Evolutionary conservation across 1,139 yeast species (phyloP).

Genomic region (Wickerhamiella infanticola): DNA sequence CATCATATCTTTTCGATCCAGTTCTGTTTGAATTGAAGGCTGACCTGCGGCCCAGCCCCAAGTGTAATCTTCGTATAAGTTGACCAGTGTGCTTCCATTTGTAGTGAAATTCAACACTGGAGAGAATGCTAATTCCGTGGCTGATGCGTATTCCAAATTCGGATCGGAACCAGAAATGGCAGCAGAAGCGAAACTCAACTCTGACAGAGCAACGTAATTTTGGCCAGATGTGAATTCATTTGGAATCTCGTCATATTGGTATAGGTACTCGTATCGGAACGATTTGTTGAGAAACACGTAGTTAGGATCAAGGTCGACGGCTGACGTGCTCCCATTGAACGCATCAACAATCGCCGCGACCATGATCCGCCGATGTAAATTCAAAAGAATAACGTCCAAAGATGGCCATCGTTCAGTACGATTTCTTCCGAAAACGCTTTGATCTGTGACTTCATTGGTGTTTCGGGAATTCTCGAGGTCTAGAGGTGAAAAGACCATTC

Average conservation of each 20-base stretch:
- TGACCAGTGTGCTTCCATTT: slow-evolving; percentile 2
- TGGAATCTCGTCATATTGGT: neutral
- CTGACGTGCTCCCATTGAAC: neutral
- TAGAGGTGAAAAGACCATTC: slow-evolving; percentile 9
- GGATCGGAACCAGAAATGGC: neutral
- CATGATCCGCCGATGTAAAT: slow-evolving; percentile 6
- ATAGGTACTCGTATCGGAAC: neutral
- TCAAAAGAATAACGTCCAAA: slow-evolving; percentile 5
- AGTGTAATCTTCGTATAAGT: slow-evolving; percentile 4
- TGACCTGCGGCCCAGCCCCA: slow-evolving; percentile 14
- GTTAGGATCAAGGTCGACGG: neutral
- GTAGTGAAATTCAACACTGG: slow-evolving; percentile 11
- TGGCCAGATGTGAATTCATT: neutral
- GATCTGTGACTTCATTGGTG: neutral
- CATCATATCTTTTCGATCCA: slow-evolving; percentile 10
- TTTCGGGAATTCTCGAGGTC: neutral
- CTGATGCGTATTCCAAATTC: neutral
- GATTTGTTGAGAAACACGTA: neutral
- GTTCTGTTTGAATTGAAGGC: slow-evolving; percentile 9
- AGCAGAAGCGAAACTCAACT: neutral
- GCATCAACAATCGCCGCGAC: neutral
- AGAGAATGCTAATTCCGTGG: slow-evolving; percentile 8
- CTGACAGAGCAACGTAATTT: neutral
- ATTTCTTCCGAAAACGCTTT: neutral
- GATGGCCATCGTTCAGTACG: slow-evolving; percentile 10